Evolutionary conservation across 2,329 filamentous ascomycete genomes (phyloP), one percentile per base, ranked within the genome.

Genomic region (Cytospora piceicola): DNA sequence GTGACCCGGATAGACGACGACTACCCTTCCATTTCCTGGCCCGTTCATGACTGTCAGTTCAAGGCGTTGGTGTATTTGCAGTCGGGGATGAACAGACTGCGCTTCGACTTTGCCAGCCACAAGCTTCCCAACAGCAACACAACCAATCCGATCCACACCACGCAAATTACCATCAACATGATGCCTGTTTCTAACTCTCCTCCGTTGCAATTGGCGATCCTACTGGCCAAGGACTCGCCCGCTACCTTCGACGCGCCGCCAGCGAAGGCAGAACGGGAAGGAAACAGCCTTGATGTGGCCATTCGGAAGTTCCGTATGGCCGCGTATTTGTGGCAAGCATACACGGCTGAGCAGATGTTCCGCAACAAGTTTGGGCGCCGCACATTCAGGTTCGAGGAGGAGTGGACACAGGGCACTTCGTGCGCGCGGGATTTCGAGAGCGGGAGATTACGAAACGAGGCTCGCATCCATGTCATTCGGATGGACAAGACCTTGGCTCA

Each of bases 321-420:
- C 22, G 94, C 93, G 29, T 97, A 98, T 75, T 82, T 98, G 17
- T 98, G 95, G 94, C 95, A 99, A 76, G 93, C 94, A 9, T 98
- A 96, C 73, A 98, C 94, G 0, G 93, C 92, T 8, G 95, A 99
- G 76, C 94, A 98, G 75, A 98, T 98, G 94, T 90, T 88, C 76
- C 89, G 93, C 69, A 91, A 97, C 75, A 91, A 90, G 67, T 87
- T 98, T 70, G 93, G 94, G 12, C 86, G 94, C 66, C 88, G 94
- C 65, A 89, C 87, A 61, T 98, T 97, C 77, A 86, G 94, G 53
- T 94, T 96, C 69, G 95, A 98, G 72, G 95, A 99, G 77, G 92
- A 97, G 75, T 98, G 95, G 95, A 91, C 91, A 67, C 87, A 88
- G 3, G 94, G 94, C 9, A 91, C 92, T 1, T 83, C 92, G 66